Base-by-base conservation (phyloP, 2,329 filamentous ascomycete genomes). In the Trichoderma oligosporum region DNA sequence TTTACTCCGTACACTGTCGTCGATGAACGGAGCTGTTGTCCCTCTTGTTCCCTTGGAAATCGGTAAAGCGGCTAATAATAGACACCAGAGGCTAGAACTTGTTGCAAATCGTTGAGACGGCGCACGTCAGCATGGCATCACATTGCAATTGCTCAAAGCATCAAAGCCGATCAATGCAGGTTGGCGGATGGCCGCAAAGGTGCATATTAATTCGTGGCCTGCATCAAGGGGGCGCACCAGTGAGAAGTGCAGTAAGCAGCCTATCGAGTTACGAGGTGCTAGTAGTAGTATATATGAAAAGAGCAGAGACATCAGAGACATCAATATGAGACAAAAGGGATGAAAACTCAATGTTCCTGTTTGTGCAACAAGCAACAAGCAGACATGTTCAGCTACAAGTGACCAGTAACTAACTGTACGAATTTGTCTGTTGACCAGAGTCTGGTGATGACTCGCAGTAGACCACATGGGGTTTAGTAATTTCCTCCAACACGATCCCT, bases 111-210 rank as follows among this genome's bases (percentile, higher is more conserved):
- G 38, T 12, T 20, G 31, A 52, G 24, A 18, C 45, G 44, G 16
- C 55, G 59, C 57, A 57, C 59, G 51, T 61, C 59, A 49, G 52
- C 49, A 49, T 45, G 36, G 49, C 49, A 55, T 59, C 56, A 55
- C 58, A 58, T 58, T 51, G 52, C 56, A 55, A 29, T 54, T 39
- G 29, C n/a, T 38, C 18, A 18, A 24, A 35, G 36, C 22, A 39
- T 8, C 14, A 8, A 39, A 25, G 49, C 20, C 27, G 33, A 58
- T 54, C 48, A 45, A 47, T 46, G 56, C 57, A 38, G 16, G 25
- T 7, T 16, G 22, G 45, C 27, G 29, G 29, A 27, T 24, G 18
- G 46, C 42, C 18, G 22, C 42, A 46, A 46, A 22, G 42, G 42
- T 22, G 29, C 11, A 31, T 31, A 11, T 11, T 6, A 6, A 11